phyloP scores from a whole-genome alignment of 352 stramenopile species.

The Globisporangium heterothallicum region DNA sequence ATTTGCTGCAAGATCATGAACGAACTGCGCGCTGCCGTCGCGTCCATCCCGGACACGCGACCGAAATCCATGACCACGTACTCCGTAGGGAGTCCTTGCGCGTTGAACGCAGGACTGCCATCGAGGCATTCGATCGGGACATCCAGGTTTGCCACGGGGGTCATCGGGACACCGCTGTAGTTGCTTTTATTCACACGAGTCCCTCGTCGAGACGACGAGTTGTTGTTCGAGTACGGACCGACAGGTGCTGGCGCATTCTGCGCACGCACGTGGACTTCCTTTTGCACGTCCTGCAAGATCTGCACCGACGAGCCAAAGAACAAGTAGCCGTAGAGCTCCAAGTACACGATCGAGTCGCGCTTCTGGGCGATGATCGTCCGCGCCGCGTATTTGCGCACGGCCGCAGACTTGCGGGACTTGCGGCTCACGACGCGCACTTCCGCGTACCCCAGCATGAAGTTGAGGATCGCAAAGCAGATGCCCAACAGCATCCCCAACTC shows the following conservation, averaged over 20 bases:
- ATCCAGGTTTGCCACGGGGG: constrained; percentile 37
- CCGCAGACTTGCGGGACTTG: constrained; percentile 46
- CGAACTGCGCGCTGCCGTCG: constrained; percentile 70
- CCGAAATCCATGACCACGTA: constrained; percentile 89
- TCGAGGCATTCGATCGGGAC: constrained; percentile 69
- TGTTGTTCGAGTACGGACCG: constrained; percentile 11
- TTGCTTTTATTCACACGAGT: background rate
- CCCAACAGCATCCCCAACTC: constrained; percentile 94
- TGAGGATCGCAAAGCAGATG: constrained; percentile 85
- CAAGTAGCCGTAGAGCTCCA: constrained; percentile 80
- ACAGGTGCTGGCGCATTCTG: constrained; percentile 15
- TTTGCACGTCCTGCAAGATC: constrained; percentile 78
- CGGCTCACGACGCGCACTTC: constrained; percentile 68
- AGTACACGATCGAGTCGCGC: constrained; percentile 64
- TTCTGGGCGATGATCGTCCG: constrained; percentile 60
- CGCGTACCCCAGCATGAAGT: constrained; percentile 79
- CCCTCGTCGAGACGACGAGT: background rate
- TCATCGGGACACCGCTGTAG: constrained; percentile 38
- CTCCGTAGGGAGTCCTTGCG: constrained; percentile 58
- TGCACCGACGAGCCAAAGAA: constrained; percentile 85
- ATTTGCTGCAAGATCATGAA: constrained; percentile 83
- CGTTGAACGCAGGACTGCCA: constrained; percentile 41
- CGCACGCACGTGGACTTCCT: constrained; percentile 61
- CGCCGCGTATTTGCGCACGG: constrained; percentile 61
- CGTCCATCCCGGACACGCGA: constrained; percentile 86